A percentile compares a stretch with the other conserved stretches of the same genome.
phyloP scores from a whole-genome alignment of 176 grass and related monocot species.

The Oryza punctata region DNA sequence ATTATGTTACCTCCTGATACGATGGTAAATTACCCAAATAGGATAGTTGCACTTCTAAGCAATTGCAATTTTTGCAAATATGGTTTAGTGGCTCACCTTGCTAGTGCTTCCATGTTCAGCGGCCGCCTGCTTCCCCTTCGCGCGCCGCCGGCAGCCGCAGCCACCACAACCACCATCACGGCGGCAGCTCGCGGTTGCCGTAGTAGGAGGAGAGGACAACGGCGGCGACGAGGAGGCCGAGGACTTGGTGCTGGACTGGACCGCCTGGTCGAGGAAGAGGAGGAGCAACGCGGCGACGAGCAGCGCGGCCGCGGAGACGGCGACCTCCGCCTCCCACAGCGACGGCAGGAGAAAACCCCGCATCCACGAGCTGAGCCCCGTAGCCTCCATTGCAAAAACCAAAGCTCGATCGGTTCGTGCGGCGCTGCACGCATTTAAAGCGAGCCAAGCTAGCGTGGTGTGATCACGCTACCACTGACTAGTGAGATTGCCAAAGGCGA shows the following conservation, averaged over 20 bases:
- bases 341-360: slow-evolving; percentile 74
- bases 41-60: no score
- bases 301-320: slow-evolving; percentile 57
- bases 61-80: no score
- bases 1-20: no score
- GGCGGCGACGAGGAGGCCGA: not conserved
- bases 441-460: not conserved
- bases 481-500: not conserved
- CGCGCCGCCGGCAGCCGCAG: not conserved
- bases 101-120: slow-evolving; percentile 5
- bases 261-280: slow-evolving; percentile 44
- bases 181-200: not conserved
- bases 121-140: slow-evolving; percentile 9
- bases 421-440: not conserved
- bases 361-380: slow-evolving; percentile 35
- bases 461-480: not conserved
- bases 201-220: not conserved
- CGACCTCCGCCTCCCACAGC: slow-evolving; percentile 75
- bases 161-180: slow-evolving; percentile 6
- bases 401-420: not conserved
- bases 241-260: not conserved
- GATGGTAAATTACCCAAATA: no score
- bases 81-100: slow-evolving; percentile 38
- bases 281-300: slow-evolving; percentile 50
- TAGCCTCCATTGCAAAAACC: slow-evolving; percentile 18